phyloP scores from a whole-genome alignment of 208 protist species.

The Trypanosoma cruzi region DNA sequence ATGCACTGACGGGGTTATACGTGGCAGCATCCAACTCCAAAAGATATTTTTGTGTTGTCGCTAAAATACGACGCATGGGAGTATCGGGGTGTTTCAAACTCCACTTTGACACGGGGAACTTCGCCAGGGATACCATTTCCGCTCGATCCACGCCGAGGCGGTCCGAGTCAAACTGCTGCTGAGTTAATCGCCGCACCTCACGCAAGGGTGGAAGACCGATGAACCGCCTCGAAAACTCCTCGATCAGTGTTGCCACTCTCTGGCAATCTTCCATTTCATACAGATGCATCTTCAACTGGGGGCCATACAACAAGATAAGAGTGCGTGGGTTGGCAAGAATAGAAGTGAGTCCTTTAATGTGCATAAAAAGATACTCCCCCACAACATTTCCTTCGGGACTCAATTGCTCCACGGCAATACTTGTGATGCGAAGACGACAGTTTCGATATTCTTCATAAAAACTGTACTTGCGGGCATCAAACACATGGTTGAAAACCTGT shows the following conservation, averaged over 20 bases:
- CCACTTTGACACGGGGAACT: constrained; percentile 81
- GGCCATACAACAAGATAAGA: constrained; percentile 75
- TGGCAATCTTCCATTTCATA: constrained; percentile 42
- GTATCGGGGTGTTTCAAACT: constrained; percentile 43
- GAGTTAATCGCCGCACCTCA: constrained; percentile 45
- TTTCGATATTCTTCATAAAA: constrained; percentile 43
- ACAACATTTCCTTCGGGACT: constrained; percentile 28
- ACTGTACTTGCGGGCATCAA: constrained; percentile 58
- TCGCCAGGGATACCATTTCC: constrained; percentile 58
- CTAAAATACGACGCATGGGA: constrained; percentile 70
- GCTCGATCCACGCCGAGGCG: constrained; percentile 71
- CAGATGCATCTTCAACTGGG: constrained; percentile 71
- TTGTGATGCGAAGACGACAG: constrained; percentile 61
- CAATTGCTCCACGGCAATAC: constrained; percentile 52
- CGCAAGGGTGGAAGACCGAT: constrained; percentile 60
- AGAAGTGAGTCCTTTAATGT: constrained; percentile 69
- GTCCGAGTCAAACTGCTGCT: constrained; percentile 61
- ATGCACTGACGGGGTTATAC: constrained; percentile 79
- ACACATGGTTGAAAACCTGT: constrained; percentile 25
- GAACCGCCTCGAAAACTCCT: constrained; percentile 41
- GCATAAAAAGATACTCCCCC: constrained; percentile 79
- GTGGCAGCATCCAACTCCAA: constrained; percentile 87
- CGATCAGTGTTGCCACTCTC: constrained; percentile 46
- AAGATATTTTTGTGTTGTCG: constrained; percentile 71
- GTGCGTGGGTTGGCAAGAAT: constrained; percentile 51